Base-by-base conservation (phyloP, 495 filamentous ascomycete genomes). In the Jackrogersella multiformis region DNA sequence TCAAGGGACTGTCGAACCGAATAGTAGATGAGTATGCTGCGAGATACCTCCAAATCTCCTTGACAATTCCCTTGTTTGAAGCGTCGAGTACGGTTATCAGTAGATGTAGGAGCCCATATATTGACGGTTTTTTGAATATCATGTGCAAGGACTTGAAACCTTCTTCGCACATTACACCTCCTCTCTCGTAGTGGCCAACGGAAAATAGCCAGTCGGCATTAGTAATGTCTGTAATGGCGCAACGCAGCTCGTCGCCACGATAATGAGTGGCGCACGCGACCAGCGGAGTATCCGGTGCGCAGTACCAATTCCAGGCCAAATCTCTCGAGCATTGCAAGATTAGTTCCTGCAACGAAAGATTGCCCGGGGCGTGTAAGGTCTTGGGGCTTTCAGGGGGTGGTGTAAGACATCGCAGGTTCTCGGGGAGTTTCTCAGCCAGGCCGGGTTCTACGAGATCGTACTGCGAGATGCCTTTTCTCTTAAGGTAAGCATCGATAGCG, bases 401-500 rank as follows among this genome's bases (percentile, higher is more conserved):
- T 20, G 76, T 78, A 16, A 76, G 61, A 39, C 73, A 75, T 12
- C 76, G 76, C 8, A 78, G 57, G 57, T 77, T 73, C 23, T 73
- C 65, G 16, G 75, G 75, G 8, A 77, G 76, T 5, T 53, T 66
- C 41, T 76, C 76, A 32, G 68, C 67, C 36, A 73, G 30, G 21
- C 74, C 74, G 26, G 75, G 72, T 38, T 78, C 74, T 1, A 75
- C 73, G 23, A 78, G 71, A 36, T 78, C 76, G 46, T 75, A 74
- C 21, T 75, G 71, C 5, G 76, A 74, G 30, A 78, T 73, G 18
- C 76, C 76, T 52, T 78, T 78, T 35, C 76, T 66, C 44, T 74
- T 76, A 20, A 78, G 69, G 42, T 78, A 78, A 4, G 71, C 72
- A 38, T 76, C 73, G 48, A 78, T 70, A 39, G 73, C 74, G 8